Conservation (phyloP, 495 filamentous ascomycete genomes). For the Aspergillus sclerotioniger region DNA sequence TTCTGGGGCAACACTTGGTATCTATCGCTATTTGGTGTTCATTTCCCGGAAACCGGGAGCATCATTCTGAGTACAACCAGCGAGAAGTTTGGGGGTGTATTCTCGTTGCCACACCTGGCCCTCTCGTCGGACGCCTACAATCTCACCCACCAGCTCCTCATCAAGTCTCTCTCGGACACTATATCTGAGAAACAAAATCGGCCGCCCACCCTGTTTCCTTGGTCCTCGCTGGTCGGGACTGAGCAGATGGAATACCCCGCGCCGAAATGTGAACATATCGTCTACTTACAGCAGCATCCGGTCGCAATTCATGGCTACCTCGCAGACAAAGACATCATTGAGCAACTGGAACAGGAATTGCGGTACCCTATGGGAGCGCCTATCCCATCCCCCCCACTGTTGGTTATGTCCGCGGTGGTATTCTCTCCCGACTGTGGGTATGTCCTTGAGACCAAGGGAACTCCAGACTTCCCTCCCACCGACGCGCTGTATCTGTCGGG, state of each 20-base stretch:
- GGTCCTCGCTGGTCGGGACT: slow-evolving; percentile 59
- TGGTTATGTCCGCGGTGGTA: slow-evolving; percentile 79
- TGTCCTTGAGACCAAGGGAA: slow-evolving; percentile 83
- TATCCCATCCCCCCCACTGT: slow-evolving; percentile 60
- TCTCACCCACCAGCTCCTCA: slow-evolving; percentile 63
- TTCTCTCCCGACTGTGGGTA: slow-evolving; percentile 95
- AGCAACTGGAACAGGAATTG: slow-evolving; percentile 78
- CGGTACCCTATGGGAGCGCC: slow-evolving; percentile 82
- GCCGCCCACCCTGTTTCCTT: slow-evolving; percentile 54
- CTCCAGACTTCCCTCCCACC: slow-evolving; percentile 63
- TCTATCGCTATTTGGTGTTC: slow-evolving; percentile 74
- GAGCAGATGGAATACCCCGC: slow-evolving; percentile 56
- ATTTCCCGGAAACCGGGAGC: slow-evolving; percentile 72
- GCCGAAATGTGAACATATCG: slow-evolving; percentile 83
- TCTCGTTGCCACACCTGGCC: slow-evolving; percentile 80
- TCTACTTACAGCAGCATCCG: slow-evolving; percentile 82
- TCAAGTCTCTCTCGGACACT: slow-evolving; percentile 64
- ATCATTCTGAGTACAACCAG: slow-evolving; percentile 83
- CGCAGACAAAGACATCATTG: slow-evolving; percentile 45
- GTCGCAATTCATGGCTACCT: slow-evolving; percentile 36
- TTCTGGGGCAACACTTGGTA: slow-evolving; percentile 70
- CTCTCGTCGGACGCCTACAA: slow-evolving; percentile 64
- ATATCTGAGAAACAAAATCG: slow-evolving; percentile 59
- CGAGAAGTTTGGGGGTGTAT: slow-evolving; percentile 88
- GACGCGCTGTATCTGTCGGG: slow-evolving; percentile 70